Base-by-base conservation (phyloP, 2,329 filamentous ascomycete genomes). In the Metarhizium album region DNA sequence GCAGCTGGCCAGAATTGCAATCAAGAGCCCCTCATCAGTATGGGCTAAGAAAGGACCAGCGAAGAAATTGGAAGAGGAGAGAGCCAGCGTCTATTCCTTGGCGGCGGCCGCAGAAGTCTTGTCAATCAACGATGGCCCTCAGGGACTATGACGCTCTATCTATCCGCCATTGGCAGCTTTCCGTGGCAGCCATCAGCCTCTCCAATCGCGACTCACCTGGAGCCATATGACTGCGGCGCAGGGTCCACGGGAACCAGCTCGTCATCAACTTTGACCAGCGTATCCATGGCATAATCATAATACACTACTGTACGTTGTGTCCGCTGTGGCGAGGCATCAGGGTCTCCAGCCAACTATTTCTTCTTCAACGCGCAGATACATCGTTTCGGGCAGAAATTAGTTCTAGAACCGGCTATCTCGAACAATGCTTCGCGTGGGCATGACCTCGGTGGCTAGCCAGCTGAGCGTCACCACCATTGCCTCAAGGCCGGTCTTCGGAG, bases 281-380 rank as follows among this genome's bases (percentile, higher is more conserved):
- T 3, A 40, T 40, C 11, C 37, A 40, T 7, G 18, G 35, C 42
- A 45, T 45, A 27, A 45, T n/a, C 42, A 45, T 45, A 27, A 45
- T n/a, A 4, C n/a, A 69, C 59, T 84, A 80, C 64, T 84, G 81
- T 55, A 76, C 82, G 80, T 83, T 82, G 68, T 84, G 84, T 55
- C 76, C 81, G 65, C 82, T 83, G 11, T 81, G 27, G 27, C 80
- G n/a, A n/a, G n/a, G n/a, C n/a, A n/a, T n/a, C n/a, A n/a, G n/a
- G n/a, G n/a, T n/a, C n/a, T n/a, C n/a, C n/a, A n/a, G n/a, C n/a
- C n/a, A n/a, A n/a, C n/a, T n/a, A n/a, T n/a, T n/a, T n/a, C n/a
- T n/a, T n/a, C n/a, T n/a, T n/a, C n/a, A n/a, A n/a, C n/a, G n/a
- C n/a, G 35, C 31, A 29, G 11, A 29, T 29, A 29, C 7, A 29